Conservation (phyloP, 2,329 filamentous ascomycete genomes). For the Hortaea sp. region DNA sequence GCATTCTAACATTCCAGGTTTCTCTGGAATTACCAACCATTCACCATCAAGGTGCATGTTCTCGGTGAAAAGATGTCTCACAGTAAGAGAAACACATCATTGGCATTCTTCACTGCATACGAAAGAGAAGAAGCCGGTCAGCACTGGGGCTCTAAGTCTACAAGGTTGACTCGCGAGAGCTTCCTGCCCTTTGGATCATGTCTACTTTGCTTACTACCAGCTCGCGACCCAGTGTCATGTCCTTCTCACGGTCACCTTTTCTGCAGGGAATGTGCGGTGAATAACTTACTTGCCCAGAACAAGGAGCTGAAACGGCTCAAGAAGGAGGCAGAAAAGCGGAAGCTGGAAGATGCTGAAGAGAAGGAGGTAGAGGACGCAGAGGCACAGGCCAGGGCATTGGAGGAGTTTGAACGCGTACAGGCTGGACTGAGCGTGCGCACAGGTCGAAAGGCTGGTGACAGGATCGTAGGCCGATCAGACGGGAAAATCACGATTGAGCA, state of each 20-base stretch:
- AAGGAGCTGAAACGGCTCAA: constrained; percentile 81
- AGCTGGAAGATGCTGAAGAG: constrained; percentile 53
- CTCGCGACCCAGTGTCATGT: constrained; percentile 76
- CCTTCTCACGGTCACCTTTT: constrained; percentile 72
- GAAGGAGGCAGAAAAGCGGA: constrained; percentile 48
- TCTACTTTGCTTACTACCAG: constrained; percentile 72
- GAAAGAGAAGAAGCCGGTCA: constrained; percentile 75
- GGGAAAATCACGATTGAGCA: constrained; percentile 20
- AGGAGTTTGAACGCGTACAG: constrained; percentile 77
- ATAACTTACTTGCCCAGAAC: constrained; percentile 81
- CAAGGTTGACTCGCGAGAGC: constrained; percentile 79
- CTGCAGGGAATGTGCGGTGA: constrained; percentile 87
- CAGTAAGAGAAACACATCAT: constrained; percentile 76
- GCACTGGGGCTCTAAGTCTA: constrained; percentile 70
- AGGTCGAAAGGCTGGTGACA: constrained; percentile 33
- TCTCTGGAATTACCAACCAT: no score
- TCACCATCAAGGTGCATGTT: background rate
- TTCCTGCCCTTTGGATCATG: constrained; percentile 89
- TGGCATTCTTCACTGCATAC: constrained; percentile 87
- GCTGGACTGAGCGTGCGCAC: constrained; percentile 44
- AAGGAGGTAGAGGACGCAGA: constrained; percentile 56
- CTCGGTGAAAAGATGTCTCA: constrained; percentile 8
- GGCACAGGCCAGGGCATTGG: constrained; percentile 57
- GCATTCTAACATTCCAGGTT: no score
- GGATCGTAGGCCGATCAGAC: constrained; percentile 34